phyloP scores from a whole-genome alignment of 2,329 filamentous ascomycete genomes.

The Talaromyces sp. region DNA sequence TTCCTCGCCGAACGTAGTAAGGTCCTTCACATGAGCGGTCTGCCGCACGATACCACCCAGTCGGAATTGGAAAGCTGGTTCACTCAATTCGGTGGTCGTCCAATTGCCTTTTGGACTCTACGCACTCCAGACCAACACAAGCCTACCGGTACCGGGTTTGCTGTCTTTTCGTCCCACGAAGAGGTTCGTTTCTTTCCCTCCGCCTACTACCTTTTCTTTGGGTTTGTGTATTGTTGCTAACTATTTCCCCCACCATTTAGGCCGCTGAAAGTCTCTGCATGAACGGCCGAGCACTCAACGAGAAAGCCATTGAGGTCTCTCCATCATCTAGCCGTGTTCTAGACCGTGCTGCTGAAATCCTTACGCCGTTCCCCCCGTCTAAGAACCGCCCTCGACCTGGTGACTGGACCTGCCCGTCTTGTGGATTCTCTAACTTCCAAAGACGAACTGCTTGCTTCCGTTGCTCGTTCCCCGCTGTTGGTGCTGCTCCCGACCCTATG shows the following conservation, averaged over 20 bases:
- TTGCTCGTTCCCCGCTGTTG: conserved; percentile 96
- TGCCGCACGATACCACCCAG: conserved; percentile 97
- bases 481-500: conserved; percentile 70
- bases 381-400: conserved; percentile 97
- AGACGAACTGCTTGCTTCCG: conserved; percentile 97
- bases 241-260: conserved; percentile 46
- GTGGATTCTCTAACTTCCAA: conserved; percentile 99
- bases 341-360: conserved; percentile 89
- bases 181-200: conserved; percentile 58
- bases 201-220: neutral
- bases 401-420: conserved; percentile 98
- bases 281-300: conserved; percentile 96
- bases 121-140: conserved; percentile 98
- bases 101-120: conserved; percentile 98
- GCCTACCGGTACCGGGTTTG: conserved; percentile 97
- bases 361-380: conserved; percentile 95
- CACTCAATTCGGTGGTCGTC: conserved; percentile 94
- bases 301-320: conserved; percentile 98
- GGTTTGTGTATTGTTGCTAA: neutral
- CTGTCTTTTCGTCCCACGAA: conserved; percentile 97
- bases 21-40: conserved; percentile 93
- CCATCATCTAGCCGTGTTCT: conserved; percentile 95
- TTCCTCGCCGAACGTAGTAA: conserved; percentile 97
- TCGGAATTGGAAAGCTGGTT: conserved; percentile 99
- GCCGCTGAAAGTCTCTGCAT: conserved; percentile 97